Percentiles rank a stretch among this genome's conserved stretches.
phyloP scores from a whole-genome alignment of 2,329 filamentous ascomycete species.

The Kalaharituber pfeilii region DNA sequence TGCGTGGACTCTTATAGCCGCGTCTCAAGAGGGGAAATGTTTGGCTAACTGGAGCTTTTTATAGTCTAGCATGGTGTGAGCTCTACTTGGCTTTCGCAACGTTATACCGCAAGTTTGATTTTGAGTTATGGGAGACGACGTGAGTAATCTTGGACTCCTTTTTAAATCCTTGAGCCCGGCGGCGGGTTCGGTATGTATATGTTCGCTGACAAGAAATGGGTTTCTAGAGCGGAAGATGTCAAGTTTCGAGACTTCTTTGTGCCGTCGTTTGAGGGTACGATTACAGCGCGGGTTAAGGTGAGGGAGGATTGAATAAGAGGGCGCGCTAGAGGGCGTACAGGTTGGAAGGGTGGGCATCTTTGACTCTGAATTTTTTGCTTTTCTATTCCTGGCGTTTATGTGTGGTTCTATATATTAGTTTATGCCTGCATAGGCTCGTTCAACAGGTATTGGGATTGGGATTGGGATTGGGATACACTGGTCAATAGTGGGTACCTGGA shows the following conservation, averaged over 20 bases:
- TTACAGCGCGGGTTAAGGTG: not conserved
- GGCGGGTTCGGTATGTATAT: not conserved
- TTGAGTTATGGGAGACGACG: constrained; percentile 22
- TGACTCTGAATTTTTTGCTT: no score
- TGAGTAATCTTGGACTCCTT: not conserved
- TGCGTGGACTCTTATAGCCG: no score
- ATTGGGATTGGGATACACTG: no score
- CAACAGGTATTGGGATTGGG: no score
- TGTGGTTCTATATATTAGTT: no score
- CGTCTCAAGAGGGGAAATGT: no score
- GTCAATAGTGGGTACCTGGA: no score
- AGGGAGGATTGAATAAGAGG: not conserved
- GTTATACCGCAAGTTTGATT: constrained; percentile 24
- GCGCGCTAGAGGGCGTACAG: no score
- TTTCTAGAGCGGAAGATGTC: not conserved
- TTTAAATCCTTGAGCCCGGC: not conserved
- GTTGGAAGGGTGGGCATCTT: no score
- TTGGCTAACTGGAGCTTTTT: not conserved
- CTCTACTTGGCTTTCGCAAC: constrained; percentile 25
- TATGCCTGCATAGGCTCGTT: no score
- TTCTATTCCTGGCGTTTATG: no score
- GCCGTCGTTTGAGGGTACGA: not conserved
- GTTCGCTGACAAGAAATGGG: not conserved
- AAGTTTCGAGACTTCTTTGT: not conserved
- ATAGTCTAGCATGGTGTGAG: constrained; percentile 25